Evolutionary conservation across 2,329 filamentous ascomycete species (phyloP), one percentile per base, ranked within the genome.

Genomic region (Hypoxylon sp.): DNA sequence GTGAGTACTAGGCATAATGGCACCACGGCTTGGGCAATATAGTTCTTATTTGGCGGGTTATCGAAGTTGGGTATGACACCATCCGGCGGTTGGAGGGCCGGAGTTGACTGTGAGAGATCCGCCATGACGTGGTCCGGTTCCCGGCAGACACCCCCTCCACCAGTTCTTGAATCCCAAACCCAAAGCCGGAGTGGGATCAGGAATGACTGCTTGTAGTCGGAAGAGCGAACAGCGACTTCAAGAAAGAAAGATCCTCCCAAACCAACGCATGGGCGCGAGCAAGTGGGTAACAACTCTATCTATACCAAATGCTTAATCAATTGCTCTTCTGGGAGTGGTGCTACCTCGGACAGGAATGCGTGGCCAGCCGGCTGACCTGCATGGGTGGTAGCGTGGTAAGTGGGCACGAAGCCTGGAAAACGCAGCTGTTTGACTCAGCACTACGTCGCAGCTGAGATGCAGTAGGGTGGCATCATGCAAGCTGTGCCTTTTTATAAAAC

Each of bases 1-100:
- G 72, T 67, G 5, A 69, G 13, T 6, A 62, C 44, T 14, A 75
- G 35, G 22, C 70, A 72, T 61, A 75, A 55, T 1, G 72, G 67
- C 14, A 73, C 11, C 10, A 65, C 71, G n/a, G 62, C 58, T 40
- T 64, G 50, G 6, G 66, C 44, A 40, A 70, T 57, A 22, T 60
- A 10, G 20, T 73, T 74, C 33, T 58, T 62, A 13, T 75, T 76
- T 1, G 68, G 66, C 31, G 69, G 72, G 54, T 71, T 56, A 8
- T 71, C 71, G 30, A 76, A 74, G 49, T 73, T 72, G 8, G 74
- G 59, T 20, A 64, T 54, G 20, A 71, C 37, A 54, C 59, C 66
- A 3, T 64, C 58, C 35, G 74, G 74, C 5, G 73, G 74, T 17
- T 51, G 11, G 11, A 73, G 71, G 11, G 74, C 72, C 22, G 74